Evolutionary conservation across 1,284 basidiomycete species (phyloP), one percentile per base, ranked within the genome.

Genomic region (Somion occarium): DNA sequence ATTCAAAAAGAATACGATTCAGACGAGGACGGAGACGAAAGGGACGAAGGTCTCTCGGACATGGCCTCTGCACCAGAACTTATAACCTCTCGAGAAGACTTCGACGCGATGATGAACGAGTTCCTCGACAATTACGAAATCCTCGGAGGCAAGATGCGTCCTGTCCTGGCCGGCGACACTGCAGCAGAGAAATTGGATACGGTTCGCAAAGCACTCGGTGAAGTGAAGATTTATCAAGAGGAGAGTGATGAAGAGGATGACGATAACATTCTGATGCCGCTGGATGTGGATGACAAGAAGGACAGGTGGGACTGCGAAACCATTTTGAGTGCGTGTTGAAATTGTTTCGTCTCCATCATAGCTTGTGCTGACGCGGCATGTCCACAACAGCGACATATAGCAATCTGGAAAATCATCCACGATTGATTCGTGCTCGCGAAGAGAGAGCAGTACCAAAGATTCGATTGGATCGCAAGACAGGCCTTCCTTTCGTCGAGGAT

Each of bases 221-320:
- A 80, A 56, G 85, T 82, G 58, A 78, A 78, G 59, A 76, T 76
- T 38, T 73, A 80, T 3, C 62, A 56, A n/a, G 56, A 57, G 5
- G 69, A 66, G 4, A 69, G 65, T 15, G 73, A 71, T 11, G 61
- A 62, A 19, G 30, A 26, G 5, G 67, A 70, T 15, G 70, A 75
- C 3, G 77, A 79, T 25, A 73, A 79, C 37, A 71, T 84, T 34
- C 66, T 78, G 39, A 74, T 79, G 64, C 75, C 73, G 23, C 64
- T 78, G 9, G 73, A 82, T 30, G 69, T 78, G 18, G 80, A 83
- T 46, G 81, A 85, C 48, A 82, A 84, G 59, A 83, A 86, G 59
- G 86, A 91, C 54, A 76, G 84, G 54, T 98, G 95, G 94, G 94
- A 98, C 65, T 94, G 91, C 53, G 93, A 98, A 69, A 95, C 91